Percentiles rank a stretch among this genome's conserved stretches.
Conservation (phyloP, 441 rosid species). For the Capsella rubella region DNA sequence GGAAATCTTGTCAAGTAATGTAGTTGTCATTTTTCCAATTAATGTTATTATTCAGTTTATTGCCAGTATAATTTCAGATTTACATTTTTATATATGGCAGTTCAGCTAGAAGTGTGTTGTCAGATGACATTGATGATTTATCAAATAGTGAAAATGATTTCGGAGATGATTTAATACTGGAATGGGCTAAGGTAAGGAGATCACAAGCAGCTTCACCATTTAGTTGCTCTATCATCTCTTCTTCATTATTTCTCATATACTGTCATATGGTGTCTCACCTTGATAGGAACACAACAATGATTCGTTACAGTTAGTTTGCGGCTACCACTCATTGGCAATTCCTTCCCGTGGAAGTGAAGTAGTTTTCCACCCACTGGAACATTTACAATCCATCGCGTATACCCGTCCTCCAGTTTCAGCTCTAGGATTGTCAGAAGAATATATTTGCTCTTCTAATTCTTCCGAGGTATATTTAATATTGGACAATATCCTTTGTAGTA, state of each 20-base stretch:
- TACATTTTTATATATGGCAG: conserved; percentile 76
- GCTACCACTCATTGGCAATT: conserved; percentile 78
- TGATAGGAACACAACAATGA: conserved; percentile 85
- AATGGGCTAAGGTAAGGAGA: conserved; percentile 93
- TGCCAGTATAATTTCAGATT: conserved; percentile 46
- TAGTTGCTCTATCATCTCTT: conserved; percentile 21
- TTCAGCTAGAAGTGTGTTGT: conserved; percentile 79
- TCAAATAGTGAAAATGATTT: conserved; percentile 62
- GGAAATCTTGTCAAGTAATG: conserved; percentile 7
- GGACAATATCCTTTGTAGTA: conserved; percentile 25
- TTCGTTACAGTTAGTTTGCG: conserved; percentile 78
- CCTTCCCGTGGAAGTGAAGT: conserved; percentile 72
- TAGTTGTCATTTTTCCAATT: conserved; percentile 2
- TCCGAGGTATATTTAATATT: conserved; percentile 61
- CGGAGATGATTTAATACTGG: conserved; percentile 74
- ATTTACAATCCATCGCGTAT: conserved; percentile 85
- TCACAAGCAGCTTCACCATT: conserved; percentile 23
- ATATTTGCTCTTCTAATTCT: conserved; percentile 56
- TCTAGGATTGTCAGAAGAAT: conserved; percentile 60
- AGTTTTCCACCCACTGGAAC: conserved; percentile 89
- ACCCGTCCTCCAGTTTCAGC: conserved; percentile 68
- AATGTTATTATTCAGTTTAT: conserved; percentile 32
- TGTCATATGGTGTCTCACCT: conserved; percentile 39
- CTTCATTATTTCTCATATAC: conserved; percentile 33
- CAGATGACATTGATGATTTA: conserved; percentile 76